Percentiles rank a stretch among this genome's conserved stretches.
phyloP scores from a whole-genome alignment of 805 yeast genomes.

The Candida vaughaniae region DNA sequence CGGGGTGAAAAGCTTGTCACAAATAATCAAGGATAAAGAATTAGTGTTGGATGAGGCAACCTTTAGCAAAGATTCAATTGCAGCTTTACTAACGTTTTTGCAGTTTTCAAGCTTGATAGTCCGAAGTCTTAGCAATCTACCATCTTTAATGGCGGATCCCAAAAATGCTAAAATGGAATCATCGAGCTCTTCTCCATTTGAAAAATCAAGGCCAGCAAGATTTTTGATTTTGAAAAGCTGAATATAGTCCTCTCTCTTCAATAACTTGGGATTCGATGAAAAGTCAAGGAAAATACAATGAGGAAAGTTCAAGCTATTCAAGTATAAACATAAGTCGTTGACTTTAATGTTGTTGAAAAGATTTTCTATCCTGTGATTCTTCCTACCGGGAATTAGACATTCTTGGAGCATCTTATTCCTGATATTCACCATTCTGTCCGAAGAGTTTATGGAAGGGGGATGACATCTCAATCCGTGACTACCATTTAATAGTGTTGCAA shows the following conservation, averaged over 20 bases:
- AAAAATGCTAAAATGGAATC: constrained; percentile 30
- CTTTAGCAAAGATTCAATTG: constrained; percentile 13
- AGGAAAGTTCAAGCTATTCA: constrained; percentile 16
- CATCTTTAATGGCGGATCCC: constrained; percentile 15
- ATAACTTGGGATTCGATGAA: constrained; percentile 15
- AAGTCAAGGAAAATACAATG: constrained; percentile 28
- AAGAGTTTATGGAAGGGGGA: constrained; percentile 2
- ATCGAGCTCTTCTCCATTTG: constrained; percentile 26
- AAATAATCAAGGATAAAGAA: constrained; percentile 16
- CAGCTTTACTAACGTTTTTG: constrained; percentile 13
- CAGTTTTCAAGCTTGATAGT: constrained; percentile 25
- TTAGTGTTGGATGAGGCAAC: background rate
- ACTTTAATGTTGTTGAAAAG: constrained; percentile 30
- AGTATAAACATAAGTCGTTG: constrained; percentile 18
- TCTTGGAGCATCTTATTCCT: constrained; percentile 1
- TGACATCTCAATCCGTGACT: constrained; percentile 25
- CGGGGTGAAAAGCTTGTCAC: constrained; percentile 11
- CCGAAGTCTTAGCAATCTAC: constrained; percentile 18
- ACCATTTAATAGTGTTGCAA: constrained; percentile 22
- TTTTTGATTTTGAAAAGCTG: constrained; percentile 25
- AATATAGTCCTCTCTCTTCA: constrained; percentile 22
- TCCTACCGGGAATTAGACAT: constrained; percentile 5
- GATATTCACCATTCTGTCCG: constrained; percentile 1
- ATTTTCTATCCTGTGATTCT: constrained; percentile 35
- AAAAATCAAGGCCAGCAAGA: constrained; percentile 30